Percentiles rank a stretch among this genome's conserved stretches.
Evolutionary conservation across 2,329 filamentous ascomycete species (phyloP).

Genomic region (Fusarium paranaense): DNA sequence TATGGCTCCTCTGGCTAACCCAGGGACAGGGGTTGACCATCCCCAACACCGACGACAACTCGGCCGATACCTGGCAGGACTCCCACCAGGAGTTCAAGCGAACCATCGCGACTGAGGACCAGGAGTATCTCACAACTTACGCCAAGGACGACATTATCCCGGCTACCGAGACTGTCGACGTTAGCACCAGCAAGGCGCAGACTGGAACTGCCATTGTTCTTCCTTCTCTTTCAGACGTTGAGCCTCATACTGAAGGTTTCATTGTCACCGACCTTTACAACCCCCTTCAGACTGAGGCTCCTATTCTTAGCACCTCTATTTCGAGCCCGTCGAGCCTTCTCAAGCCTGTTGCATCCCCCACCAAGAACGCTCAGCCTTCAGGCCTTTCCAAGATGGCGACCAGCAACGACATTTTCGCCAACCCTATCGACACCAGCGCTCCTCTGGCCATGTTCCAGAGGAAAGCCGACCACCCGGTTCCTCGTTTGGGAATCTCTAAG

Average conservation of each 20-base stretch:
- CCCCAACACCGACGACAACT: constrained; percentile 17
- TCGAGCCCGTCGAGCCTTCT: constrained; percentile 53
- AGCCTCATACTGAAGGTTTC: constrained; percentile 48
- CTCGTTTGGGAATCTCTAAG: constrained; percentile 62
- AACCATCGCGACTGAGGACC: constrained; percentile 33
- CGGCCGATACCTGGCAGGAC: constrained; percentile 11
- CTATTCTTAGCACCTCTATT: constrained; percentile 44
- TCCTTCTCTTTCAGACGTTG: constrained; percentile 45
- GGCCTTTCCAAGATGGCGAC: constrained; percentile 42
- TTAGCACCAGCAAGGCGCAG: constrained; percentile 39
- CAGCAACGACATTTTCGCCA: constrained; percentile 64
- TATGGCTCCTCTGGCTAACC: constrained; percentile 46
- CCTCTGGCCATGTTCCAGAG: constrained; percentile 61
- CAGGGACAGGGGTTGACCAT: constrained; percentile 38
- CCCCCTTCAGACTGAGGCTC: constrained; percentile 26
- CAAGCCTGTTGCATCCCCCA: constrained; percentile 36
- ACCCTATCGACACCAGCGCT: constrained; percentile 64
- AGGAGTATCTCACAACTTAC: constrained; percentile 41
- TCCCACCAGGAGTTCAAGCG: constrained; percentile 33
- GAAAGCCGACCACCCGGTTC: constrained; percentile 68
- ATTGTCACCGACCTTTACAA: constrained; percentile 42
- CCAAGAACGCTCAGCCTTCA: constrained; percentile 34
- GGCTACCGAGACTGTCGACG: constrained; percentile 41
- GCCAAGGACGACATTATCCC: constrained; percentile 43
- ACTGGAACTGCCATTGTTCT: constrained; percentile 46